phyloP scores from a whole-genome alignment of 1,284 basidiomycete genomes.

The Ceratobasidium theobromae region DNA sequence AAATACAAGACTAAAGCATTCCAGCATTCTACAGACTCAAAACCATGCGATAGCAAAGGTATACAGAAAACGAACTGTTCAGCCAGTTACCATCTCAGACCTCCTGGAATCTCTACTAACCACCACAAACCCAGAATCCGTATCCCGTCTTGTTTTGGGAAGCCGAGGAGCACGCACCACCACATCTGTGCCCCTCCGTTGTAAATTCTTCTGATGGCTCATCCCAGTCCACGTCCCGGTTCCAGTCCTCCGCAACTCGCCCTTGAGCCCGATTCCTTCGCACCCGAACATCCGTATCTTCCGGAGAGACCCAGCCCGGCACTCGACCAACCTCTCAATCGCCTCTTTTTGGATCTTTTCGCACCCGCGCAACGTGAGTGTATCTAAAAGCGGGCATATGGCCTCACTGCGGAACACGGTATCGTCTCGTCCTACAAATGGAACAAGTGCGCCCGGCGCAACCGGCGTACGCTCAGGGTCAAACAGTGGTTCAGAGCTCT shows the following conservation, averaged over 20 bases:
- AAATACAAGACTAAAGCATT: not conserved
- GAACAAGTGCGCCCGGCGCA: not conserved
- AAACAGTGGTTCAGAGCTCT: not conserved
- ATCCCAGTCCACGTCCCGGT: constrained; percentile 1
- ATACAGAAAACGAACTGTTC: not conserved
- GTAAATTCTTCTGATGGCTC: not conserved
- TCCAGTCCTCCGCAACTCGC: constrained; percentile 6
- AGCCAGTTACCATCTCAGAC: constrained; percentile 7
- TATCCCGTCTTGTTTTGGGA: not conserved
- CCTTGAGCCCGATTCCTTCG: constrained; percentile 23
- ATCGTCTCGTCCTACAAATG: not conserved
- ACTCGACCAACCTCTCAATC: constrained; percentile 1
- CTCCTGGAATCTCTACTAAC: not conserved
- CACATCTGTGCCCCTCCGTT: not conserved
- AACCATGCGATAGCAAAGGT: not conserved
- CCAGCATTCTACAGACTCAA: not conserved
- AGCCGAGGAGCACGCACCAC: not conserved
- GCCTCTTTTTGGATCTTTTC: not conserved
- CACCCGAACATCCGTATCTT: constrained; percentile 17
- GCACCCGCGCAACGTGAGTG: constrained; percentile 15
- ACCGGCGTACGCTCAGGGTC: constrained; percentile 8
- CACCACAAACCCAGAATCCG: constrained; percentile 14
- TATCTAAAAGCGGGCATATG: constrained; percentile 14
- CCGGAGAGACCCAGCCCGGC: constrained; percentile 11
- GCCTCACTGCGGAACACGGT: too few species aligned